A percentile compares a stretch with the other conserved stretches of the same genome.
Conservation (phyloP, 345 rosid genomes). For the Brassica cretica region DNA sequence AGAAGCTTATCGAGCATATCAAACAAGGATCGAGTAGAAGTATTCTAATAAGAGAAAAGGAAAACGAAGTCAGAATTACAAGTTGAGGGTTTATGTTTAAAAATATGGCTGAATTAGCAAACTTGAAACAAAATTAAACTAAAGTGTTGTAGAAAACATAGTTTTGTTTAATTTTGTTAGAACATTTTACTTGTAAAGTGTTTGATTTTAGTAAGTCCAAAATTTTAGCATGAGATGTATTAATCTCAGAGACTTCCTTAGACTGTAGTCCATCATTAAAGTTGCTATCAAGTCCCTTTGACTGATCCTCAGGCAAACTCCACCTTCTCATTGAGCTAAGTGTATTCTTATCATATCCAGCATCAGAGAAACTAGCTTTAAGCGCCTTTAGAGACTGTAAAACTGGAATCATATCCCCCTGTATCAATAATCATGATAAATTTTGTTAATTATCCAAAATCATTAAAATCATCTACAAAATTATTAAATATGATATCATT, state of each 20-base stretch:
- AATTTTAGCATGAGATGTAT: conserved; percentile 51
- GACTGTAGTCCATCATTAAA: conserved; percentile 38
- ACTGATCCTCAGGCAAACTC: conserved; percentile 41
- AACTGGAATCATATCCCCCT: conserved; percentile 70
- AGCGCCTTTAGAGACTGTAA: conserved; percentile 65
- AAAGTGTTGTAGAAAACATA: not conserved
- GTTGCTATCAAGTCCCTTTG: conserved; percentile 25
- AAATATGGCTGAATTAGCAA: conserved; percentile 10
- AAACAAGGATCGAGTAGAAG: conserved; percentile 66
- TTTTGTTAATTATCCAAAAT: not conserved
- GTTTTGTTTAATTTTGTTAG: not conserved
- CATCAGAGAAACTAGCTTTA: conserved; percentile 45
- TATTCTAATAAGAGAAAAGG: conserved; percentile 49
- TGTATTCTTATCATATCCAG: conserved; percentile 34
- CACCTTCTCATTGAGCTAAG: conserved; percentile 50
- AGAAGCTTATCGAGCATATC: conserved; percentile 52
- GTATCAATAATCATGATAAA: conserved; percentile 6
- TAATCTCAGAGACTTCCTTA: conserved; percentile 47
- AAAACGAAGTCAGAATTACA: conserved; percentile 13
- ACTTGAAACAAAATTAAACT: not conserved
- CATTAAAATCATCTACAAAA: not conserved
- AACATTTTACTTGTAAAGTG: conserved; percentile 27
- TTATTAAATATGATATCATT: not conserved
- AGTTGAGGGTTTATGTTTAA: not conserved
- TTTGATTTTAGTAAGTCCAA: conserved; percentile 60